Percentiles rank a stretch among this genome's conserved stretches.
Evolutionary conservation across 1,284 basidiomycete genomes (phyloP).

Genomic region (Pulveroboletus sp.): DNA sequence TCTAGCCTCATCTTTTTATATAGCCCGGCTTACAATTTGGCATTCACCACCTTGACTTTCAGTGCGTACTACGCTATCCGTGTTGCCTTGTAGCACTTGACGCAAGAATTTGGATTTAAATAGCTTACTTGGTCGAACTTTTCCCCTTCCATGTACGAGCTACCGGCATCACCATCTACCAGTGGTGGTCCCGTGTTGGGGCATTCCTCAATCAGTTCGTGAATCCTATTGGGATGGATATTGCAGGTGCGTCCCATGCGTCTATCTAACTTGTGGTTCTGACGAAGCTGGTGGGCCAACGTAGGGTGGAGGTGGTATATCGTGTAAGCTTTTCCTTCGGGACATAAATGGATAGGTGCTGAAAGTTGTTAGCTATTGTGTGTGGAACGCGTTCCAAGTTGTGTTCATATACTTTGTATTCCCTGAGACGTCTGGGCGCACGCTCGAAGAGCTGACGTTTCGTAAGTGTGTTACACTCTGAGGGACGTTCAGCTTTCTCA

Average conservation of each 20-base stretch:
- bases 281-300: background rate
- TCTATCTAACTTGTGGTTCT: background rate
- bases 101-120: too few species aligned
- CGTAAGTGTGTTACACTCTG: slow-evolving; percentile 40
- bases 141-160: slow-evolving; percentile 23
- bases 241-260: slow-evolving; percentile 2
- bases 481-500: too few species aligned
- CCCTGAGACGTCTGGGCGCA: slow-evolving; percentile 55
- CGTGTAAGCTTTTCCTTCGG: slow-evolving; percentile 2
- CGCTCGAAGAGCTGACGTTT: slow-evolving; percentile 62
- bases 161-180: slow-evolving; percentile 17
- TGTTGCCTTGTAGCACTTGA: background rate
- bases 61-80: slow-evolving; percentile 1
- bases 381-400: slow-evolving; percentile 49
- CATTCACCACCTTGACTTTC: slow-evolving; percentile 4
- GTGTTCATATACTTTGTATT: slow-evolving; percentile 53
- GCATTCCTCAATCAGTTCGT: slow-evolving; percentile 14
- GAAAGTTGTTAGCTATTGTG: slow-evolving; percentile 39
- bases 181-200: slow-evolving; percentile 14
- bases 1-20: slow-evolving; percentile 22
- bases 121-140: too few species aligned
- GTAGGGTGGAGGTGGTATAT: slow-evolving; percentile 27
- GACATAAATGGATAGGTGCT: background rate
- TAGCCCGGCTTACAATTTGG: slow-evolving; percentile 15
- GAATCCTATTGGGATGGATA: slow-evolving; percentile 21